Evolutionary conservation across 2,329 filamentous ascomycete species (phyloP), one percentile per base, ranked within the genome.

Genomic region (Aspergillus carbonarius): DNA sequence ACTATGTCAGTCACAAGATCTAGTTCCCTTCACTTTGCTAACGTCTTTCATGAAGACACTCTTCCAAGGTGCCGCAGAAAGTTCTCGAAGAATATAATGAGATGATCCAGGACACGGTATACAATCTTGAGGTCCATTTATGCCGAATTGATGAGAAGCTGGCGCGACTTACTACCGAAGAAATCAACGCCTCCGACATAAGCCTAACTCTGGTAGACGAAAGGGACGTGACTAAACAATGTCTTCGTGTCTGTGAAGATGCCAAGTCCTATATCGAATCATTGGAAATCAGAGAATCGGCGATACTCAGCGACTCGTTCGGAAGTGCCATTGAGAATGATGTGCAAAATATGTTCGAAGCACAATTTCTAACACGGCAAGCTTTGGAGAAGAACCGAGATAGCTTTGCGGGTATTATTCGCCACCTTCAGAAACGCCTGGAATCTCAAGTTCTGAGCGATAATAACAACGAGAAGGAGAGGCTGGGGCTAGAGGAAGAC

Each of bases 211-310:
- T 78, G 32, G 58, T 70, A 32, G 71, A 78, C 56, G 73, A 78
- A 60, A 70, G 64, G 67, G 70, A 59, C 34, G 71, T 77, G 52
- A 77, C 73, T 48, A 59, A 70, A 55, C 73, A 75, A 63, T 78
- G 74, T 58, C 71, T 78, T 62, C 69, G 66, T 32, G 72, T 78
- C 51, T 78, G 74, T 60, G 66, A 78, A 70, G 66, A 73, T 57
- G 74, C 75, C 9, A 70, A 58, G 52, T 69, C 67, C 47, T 74
- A 71, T 61, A 70, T 78, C 51, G 63, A 48, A 48, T 48, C 23
- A 48, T 48, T 48, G 23, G 44, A 48, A 6, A 48, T 8, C 25
- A 48, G 44, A 48, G 44, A 48, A 48, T 48, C 25, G 23, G 44
- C 23, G 23, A 48, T 48, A 48, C 44, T 48, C 44, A 32, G 44